Evolutionary conservation across 176 grass and related monocot species (phyloP).

Genomic region (Avena eriantha): DNA sequence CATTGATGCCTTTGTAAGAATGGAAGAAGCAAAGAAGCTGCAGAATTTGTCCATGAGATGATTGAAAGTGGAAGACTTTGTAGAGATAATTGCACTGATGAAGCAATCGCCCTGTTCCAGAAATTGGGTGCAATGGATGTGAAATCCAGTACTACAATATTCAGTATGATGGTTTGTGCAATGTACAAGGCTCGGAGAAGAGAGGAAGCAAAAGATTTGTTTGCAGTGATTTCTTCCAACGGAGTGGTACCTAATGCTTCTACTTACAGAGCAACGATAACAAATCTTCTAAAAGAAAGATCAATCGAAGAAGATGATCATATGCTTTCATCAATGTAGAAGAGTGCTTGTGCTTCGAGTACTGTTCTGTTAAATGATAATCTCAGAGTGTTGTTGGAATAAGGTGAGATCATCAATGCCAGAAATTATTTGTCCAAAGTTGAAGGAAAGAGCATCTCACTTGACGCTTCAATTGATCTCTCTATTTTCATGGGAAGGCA

Average conservation of each 20-base stretch:
- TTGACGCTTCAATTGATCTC: neutral
- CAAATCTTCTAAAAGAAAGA: slow-evolving; percentile 8
- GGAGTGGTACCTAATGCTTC: neutral
- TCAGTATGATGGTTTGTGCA: neutral
- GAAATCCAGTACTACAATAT: neutral
- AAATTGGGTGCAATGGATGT: neutral
- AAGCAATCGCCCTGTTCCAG: neutral
- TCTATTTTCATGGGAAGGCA: neutral
- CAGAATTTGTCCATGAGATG: neutral
- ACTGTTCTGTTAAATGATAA: neutral
- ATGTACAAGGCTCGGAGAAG: neutral
- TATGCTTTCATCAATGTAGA: slow-evolving; percentile 15
- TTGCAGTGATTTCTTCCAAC: neutral
- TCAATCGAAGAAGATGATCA: neutral
- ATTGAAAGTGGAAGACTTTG: neutral
- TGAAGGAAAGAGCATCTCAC: neutral
- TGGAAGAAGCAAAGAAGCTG: neutral
- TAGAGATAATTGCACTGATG: neutral
- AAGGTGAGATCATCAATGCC: neutral
- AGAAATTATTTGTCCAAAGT: slow-evolving; percentile 1
- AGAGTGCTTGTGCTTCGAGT: neutral
- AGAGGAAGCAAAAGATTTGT: neutral
- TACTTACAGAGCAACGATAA: neutral
- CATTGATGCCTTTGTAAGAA: neutral
- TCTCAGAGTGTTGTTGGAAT: neutral